phyloP scores from a whole-genome alignment of 108 stramenopile species.

The Fragilaria crotonensis region DNA sequence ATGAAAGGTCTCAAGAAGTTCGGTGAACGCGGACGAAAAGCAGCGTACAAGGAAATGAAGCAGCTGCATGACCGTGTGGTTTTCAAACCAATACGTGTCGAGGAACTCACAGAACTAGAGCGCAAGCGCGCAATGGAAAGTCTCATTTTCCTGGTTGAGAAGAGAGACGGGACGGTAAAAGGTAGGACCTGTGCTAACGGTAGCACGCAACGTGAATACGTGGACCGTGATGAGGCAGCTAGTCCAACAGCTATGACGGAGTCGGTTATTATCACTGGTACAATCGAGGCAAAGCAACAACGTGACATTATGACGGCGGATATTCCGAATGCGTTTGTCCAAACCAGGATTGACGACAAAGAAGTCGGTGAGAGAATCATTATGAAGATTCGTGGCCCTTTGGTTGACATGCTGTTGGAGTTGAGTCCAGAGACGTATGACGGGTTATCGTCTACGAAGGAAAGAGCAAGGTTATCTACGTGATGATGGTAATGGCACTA shows the following conservation, averaged over 20 bases:
- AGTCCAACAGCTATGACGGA: constrained; percentile 22
- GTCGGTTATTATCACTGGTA: constrained; percentile 17
- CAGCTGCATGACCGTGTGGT: constrained; percentile 27
- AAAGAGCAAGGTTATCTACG: constrained; percentile 22
- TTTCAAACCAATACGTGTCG: constrained; percentile 9
- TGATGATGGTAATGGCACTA: constrained; percentile 17
- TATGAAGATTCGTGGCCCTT: constrained; percentile 12
- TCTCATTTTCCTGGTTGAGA: constrained; percentile 29
- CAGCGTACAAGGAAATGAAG: constrained; percentile 20
- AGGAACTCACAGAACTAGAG: constrained; percentile 8
- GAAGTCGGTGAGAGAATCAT: constrained; percentile 7
- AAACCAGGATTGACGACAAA: constrained; percentile 21
- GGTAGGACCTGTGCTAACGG: too few species aligned
- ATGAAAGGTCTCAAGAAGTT: constrained; percentile 9
- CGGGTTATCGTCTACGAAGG: neutral
- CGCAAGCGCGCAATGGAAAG: constrained; percentile 6
- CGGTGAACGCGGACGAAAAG: constrained; percentile 10
- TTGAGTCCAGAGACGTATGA: constrained; percentile 15
- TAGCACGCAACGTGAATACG: constrained; percentile 16
- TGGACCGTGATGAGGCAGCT: constrained; percentile 12
- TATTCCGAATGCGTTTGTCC: constrained; percentile 37
- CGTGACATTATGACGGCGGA: constrained; percentile 34
- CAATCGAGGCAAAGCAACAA: constrained; percentile 27
- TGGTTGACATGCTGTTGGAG: constrained; percentile 24
- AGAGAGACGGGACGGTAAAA: constrained; percentile 17